Evolutionary conservation across 2,329 filamentous ascomycete genomes (phyloP), one percentile per base, ranked within the genome.

Genomic region (Sarocladiaceae sp.): DNA sequence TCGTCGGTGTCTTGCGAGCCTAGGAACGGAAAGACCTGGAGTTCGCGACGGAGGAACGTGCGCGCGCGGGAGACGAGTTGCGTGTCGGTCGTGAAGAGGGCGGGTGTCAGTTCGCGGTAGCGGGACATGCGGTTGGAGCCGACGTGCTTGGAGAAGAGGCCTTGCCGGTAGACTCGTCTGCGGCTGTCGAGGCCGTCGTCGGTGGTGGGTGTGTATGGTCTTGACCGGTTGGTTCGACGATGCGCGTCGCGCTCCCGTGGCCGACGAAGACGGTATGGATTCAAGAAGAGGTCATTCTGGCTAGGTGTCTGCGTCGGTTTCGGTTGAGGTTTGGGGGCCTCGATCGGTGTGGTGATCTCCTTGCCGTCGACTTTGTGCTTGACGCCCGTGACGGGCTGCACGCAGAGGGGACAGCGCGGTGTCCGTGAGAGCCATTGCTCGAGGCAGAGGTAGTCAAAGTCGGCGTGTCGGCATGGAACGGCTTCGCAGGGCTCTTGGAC

Each of bases 391-490:
- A 84, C 73, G 36, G 62, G 57, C 4, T 73, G 63, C 56, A 84
- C 85, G 80, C 92, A 97, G 50, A 97, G 75, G 17, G 93, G 92
- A 62, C 92, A 97, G 46, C 75, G 79, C 1, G 84, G 75, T 10
- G 81, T 80, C 57, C 87, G 76, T 59, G 90, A 79, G 4, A 96
- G 74, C 92, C 93, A 97, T 68, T 79, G 91, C 20, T 86, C 71
- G 5, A 96, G 79, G 66, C 92, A 97, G 12, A 90, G 67, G 63
- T 91, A 95, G 73, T 97, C 91, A 65, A 95, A 96, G 59, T 84
- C 83, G 53, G 75, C 71, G 72, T 97, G 92, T 37, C 81, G 78
- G 73, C 92, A 97, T 7, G 92, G 91, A 18, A 79, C 72, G 7
- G 88, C 82, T 49, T 86, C 75, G 56, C 88, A 90, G 50, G 81